These are phyloP conservation scores for Ogataea hybrid DNA, from an alignment of 1,139 yeast species.

Conservation along the genomic window DNA sequence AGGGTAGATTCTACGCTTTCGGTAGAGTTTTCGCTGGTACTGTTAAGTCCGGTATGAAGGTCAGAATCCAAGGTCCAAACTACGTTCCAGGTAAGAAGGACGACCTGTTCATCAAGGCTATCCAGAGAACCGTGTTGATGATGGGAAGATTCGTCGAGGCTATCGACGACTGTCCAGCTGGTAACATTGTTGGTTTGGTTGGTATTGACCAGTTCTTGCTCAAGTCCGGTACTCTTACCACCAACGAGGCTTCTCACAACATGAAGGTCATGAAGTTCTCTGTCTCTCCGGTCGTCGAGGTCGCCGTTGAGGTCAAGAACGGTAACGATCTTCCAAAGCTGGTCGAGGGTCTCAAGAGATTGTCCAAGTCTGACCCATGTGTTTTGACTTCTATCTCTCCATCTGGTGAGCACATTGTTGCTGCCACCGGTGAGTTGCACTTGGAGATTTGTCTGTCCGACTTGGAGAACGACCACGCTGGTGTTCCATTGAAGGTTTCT, in stretches of 20 bases:
- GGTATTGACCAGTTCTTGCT: constrained; percentile 99
- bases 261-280: constrained; percentile 99
- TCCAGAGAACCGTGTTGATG: constrained; percentile 99
- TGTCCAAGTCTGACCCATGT: constrained; percentile 99
- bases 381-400: constrained; percentile 83
- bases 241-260: constrained; percentile 97
- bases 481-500: constrained; percentile 96
- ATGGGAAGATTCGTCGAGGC: constrained; percentile 99
- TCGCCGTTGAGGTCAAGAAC: constrained; percentile 99
- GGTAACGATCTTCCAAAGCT: constrained; percentile 99
- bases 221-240: constrained; percentile 99
- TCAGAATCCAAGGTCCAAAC: constrained; percentile 99
- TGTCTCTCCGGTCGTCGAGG: constrained; percentile 99
- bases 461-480: constrained; percentile 99
- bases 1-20: constrained; percentile 99
- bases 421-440: constrained; percentile 99
- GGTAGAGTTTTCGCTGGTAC: constrained; percentile 99
- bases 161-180: constrained; percentile 99
- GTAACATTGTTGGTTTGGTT: constrained; percentile 99
- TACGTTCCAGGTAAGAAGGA: constrained; percentile 98
- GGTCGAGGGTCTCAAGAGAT: constrained; percentile 99
- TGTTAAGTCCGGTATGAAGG: constrained; percentile 98
- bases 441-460: constrained; percentile 96
- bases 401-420: constrained; percentile 99
- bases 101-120: constrained; percentile 93